These are phyloP conservation scores for Tremella fuciformis DNA, from an alignment of 768 basidiomycete species.

Conservation along the genomic window DNA sequence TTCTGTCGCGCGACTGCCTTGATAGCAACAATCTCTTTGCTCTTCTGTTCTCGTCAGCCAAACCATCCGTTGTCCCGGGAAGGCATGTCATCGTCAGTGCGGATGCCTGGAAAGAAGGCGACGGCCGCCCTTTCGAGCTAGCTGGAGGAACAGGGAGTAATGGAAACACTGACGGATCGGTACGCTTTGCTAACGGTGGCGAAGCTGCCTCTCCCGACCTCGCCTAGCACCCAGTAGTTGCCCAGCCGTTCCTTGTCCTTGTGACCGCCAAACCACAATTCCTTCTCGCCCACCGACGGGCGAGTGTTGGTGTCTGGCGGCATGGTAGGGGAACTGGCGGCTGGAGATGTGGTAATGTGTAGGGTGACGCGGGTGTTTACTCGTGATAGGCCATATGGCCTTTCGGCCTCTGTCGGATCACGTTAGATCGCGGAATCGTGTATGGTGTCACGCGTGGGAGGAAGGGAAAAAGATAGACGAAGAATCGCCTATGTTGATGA, in stretches of 20 bases:
- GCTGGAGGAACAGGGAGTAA: background rate
- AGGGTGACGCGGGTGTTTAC: no score
- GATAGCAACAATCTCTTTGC: conserved; percentile 77
- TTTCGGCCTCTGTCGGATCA: no score
- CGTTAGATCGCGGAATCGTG: no score
- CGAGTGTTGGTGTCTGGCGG: conserved; percentile 14
- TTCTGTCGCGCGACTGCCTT: conserved; percentile 88
- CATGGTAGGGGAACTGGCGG: conserved; percentile 5
- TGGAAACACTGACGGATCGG: conserved; percentile 64
- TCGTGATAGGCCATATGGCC: no score
- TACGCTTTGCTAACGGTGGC: conserved; percentile 94
- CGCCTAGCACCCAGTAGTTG: conserved; percentile 52
- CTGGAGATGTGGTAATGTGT: no score
- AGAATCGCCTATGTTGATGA: no score
- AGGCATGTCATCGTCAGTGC: background rate
- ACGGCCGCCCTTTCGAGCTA: background rate
- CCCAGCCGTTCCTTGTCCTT: conserved; percentile 46
- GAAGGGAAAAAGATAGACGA: no score
- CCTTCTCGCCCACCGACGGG: conserved; percentile 11
- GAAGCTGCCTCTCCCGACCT: conserved; percentile 71
- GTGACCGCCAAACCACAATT: conserved; percentile 11
- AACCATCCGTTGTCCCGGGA: background rate
- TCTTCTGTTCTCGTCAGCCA: conserved; percentile 58
- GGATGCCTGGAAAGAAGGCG: background rate
- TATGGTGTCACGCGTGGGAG: no score